Percentiles rank a stretch among this genome's conserved stretches.
Conservation (phyloP, 148 eudicot genomes). For the Rhododendron molle region DNA sequence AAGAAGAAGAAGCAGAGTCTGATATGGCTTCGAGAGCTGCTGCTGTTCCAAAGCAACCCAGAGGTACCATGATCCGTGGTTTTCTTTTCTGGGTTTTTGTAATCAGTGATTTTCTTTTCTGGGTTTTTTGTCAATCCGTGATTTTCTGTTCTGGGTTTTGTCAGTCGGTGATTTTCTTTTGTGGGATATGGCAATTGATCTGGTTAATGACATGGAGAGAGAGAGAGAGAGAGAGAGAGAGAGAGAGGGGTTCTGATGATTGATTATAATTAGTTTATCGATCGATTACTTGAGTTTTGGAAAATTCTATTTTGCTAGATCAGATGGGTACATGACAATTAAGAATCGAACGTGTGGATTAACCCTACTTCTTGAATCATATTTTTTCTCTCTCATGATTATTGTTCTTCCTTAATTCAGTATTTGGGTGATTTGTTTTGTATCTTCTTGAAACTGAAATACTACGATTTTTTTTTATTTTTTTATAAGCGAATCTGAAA, state of each 20-base stretch:
- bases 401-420: too few relatives aligned
- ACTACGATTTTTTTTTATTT: too few relatives aligned
- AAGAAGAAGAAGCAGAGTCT: constrained; percentile 6
- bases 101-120: neutral
- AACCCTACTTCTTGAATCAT: neutral
- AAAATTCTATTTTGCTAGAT: too few relatives aligned
- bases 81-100: neutral
- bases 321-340: too few relatives aligned
- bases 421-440: too few relatives aligned
- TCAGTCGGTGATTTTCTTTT: neutral
- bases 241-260: neutral
- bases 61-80: neutral
- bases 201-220: neutral
- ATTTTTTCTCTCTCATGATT: too few relatives aligned
- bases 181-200: neutral
- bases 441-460: too few relatives aligned
- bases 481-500: neutral
- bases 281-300: neutral
- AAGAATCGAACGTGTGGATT: neutral
- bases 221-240: neutral
- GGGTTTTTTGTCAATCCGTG: neutral
- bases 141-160: neutral
- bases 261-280: too few relatives aligned
- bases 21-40: constrained; percentile 41
- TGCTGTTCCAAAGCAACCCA: constrained; percentile 24